Conservation (phyloP, 495 filamentous ascomycete genomes). For the Lepidopterella palustris region DNA sequence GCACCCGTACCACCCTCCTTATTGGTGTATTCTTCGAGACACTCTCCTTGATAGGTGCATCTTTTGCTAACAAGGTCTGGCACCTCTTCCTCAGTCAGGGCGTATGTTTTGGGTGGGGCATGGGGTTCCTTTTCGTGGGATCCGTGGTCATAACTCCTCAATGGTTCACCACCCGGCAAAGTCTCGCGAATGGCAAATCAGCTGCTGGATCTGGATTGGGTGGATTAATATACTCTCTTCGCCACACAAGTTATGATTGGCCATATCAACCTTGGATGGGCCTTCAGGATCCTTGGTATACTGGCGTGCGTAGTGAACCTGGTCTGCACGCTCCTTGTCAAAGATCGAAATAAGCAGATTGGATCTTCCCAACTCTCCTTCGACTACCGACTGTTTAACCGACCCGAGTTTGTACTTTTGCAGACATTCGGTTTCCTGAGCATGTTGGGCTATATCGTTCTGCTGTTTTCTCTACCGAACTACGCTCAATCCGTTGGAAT, state of each 20-base stretch:
- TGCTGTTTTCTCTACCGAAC: slow-evolving; percentile 66
- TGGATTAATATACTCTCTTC: slow-evolving; percentile 53
- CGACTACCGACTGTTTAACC: slow-evolving; percentile 54
- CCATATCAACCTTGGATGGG: slow-evolving; percentile 53
- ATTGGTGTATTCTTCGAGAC: slow-evolving; percentile 41
- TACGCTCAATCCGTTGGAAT: slow-evolving; percentile 62
- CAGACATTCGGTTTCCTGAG: slow-evolving; percentile 63
- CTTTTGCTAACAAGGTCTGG: slow-evolving; percentile 44
- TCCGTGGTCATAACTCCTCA: slow-evolving; percentile 66
- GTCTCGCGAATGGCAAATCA: slow-evolving; percentile 67
- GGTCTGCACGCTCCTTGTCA: slow-evolving; percentile 52
- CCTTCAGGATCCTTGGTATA: slow-evolving; percentile 64
- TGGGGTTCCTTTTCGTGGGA: slow-evolving; percentile 71
- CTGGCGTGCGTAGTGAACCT: slow-evolving; percentile 53
- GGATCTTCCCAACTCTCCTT: slow-evolving; percentile 58
- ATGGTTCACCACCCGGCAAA: slow-evolving; percentile 67
- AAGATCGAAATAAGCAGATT: slow-evolving; percentile 62
- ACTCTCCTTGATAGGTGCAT: slow-evolving; percentile 41
- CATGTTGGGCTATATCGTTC: slow-evolving; percentile 64
- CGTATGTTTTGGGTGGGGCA: slow-evolving; percentile 64
- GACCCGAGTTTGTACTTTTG: slow-evolving; percentile 56
- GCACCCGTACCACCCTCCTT: slow-evolving; percentile 39
- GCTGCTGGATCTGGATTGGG: slow-evolving; percentile 70
- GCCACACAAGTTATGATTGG: slow-evolving; percentile 55
- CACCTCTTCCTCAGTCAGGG: slow-evolving; percentile 67